Evolutionary conservation across 1,139 yeast species (phyloP), one percentile per base, ranked within the genome.

Genomic region (Spencermartinsiella ligniputridi): DNA sequence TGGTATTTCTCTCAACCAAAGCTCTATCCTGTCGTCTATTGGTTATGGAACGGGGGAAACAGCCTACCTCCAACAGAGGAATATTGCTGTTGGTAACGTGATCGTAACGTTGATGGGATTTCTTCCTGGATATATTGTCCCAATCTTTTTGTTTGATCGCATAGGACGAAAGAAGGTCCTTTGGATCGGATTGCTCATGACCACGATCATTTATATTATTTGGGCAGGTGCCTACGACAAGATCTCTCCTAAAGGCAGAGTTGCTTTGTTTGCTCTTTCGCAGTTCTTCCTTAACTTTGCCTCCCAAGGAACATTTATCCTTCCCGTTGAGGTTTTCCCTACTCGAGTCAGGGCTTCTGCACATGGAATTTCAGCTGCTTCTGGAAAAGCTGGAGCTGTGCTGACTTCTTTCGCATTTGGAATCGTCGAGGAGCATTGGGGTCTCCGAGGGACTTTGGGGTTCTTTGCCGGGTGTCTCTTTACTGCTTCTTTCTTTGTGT

Each of bases 261-360:
- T 78, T 59, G 81, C 76, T 35, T 70, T 78, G 54, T 79, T 76
- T 68, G 77, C 78, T 56, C 63, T 79, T 55, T 68, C 75, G 37
- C 81, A 78, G 63, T 78, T 79, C 65, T 79, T 79, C 75, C 75
- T 78, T 63, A 79, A 79, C 67, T 78, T 76, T 50, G 97, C 97
- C 64, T 90, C 90, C 75, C 79, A 90, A 48, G 90, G 97, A 42
- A 89, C 97, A 48, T 90, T 90, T 68, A 78, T 90, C 58, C 78
- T 86, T 58, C 97, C 97, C 39, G 97, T 96, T 68, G 97, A 90
- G 74, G 75, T 81, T 62, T 90, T 76, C 86, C 97, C 97, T 65
- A 90, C 97, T 41, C 79, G 95, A 71, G 88, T 88, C 74, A 85
- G 97, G 79, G 89, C 97, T 34, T 82, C 96, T 55, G 96, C 97